Evolutionary conservation across 345 rosid species (phyloP), one percentile per base, ranked within the genome.

Genomic region (Salix exigua): DNA sequence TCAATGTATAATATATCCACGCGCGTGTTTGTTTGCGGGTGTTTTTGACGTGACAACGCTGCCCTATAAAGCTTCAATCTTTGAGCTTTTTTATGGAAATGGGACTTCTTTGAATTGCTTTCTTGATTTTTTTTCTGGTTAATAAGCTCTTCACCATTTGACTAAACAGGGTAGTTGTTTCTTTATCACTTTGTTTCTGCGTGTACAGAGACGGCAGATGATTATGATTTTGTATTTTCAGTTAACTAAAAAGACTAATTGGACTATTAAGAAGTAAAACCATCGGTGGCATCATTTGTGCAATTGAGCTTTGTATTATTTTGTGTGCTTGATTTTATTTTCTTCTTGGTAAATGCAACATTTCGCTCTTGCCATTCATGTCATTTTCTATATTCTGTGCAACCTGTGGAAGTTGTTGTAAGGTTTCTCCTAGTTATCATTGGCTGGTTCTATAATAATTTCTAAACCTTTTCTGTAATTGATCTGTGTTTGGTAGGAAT

Each of bases 401-500:
- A 25, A 61, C 55, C 18, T 50, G 55, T 17, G 21, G 55, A 50
- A 50, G 55, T n/a, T 50, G 55, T 18, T 50, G 18, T 1, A 50
- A 50, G 55, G n/a, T 7, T 50, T 50, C 2, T 61, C 28, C 9
- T 61, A n/a, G 30, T 61, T 61, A 25, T 28, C 31, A 28, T 14
- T 61, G 33, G 7, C 14, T n/a, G 28, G 28, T 61, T 61, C 30
- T 7, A 18, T 25, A 7, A 61, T 30, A 13, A 61, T 25, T 25
- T 61, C 5, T 25, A 26, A 25, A 25, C 3, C 28, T 25, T 8
- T 23, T 12, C 5, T 61, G 66, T 14, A 30, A 25, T 73, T 75
- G 28, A 31, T 64, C 70, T 68, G 66, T 74, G 8, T 73, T 72
- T 5, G 4, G 48, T 71, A 90, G 96, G 92, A 68, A 76, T 91